A percentile compares a stretch with the other conserved stretches of the same genome.
phyloP scores from a whole-genome alignment of 139 green algal species.

The Chlamydomonas sphaeroides region DNA sequence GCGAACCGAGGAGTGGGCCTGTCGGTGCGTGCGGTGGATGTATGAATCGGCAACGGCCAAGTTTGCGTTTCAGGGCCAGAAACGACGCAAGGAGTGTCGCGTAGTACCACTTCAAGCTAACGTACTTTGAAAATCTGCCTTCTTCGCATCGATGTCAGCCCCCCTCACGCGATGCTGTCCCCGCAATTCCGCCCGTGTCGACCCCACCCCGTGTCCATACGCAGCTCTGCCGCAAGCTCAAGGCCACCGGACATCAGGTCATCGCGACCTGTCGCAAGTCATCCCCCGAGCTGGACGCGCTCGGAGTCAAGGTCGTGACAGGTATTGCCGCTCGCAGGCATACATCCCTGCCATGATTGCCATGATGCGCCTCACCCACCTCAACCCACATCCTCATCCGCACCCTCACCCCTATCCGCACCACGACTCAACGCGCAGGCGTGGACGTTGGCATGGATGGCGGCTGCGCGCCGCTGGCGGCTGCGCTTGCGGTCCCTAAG shows the following conservation, averaged over 20 bases:
- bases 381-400: not conserved
- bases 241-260: constrained; percentile 54
- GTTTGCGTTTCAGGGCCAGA: no score
- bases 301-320: constrained; percentile 29
- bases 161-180: not conserved
- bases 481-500: not conserved
- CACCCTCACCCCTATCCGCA: no score
- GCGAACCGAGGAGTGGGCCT: constrained; percentile 64
- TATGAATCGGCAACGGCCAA: no score
- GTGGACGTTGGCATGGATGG: constrained; percentile 12
- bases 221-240: constrained; percentile 56
- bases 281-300: constrained; percentile 41
- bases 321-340: not conserved
- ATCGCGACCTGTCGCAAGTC: constrained; percentile 51
- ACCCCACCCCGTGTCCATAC: no score
- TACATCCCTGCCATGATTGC: no score
- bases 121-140: no score
- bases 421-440: not conserved
- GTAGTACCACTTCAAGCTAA: no score
- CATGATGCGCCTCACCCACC: not conserved
- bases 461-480: not conserved
- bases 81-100: no score
- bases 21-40: constrained; percentile 9
- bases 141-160: not conserved
- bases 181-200: not conserved